phyloP scores from a whole-genome alignment of 306 rosid species.

The Macrotyloma uniflorum region DNA sequence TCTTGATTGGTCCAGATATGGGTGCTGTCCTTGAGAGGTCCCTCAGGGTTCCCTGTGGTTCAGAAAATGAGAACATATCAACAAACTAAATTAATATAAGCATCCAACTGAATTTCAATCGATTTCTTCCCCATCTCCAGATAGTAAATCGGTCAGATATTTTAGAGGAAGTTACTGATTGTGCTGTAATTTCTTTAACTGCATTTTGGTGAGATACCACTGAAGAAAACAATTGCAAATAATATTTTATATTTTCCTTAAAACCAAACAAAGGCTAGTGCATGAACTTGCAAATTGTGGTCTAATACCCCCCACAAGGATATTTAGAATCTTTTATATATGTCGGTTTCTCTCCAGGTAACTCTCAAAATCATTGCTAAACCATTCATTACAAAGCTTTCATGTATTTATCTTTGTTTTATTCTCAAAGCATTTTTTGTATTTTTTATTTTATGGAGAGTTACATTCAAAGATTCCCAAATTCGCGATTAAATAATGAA shows the following conservation, averaged over 20 bases:
- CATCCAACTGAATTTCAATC: neutral
- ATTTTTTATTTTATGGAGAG: neutral
- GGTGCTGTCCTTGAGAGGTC: slow-evolving; percentile 63
- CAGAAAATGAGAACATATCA: slow-evolving; percentile 25
- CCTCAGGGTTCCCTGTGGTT: slow-evolving; percentile 67
- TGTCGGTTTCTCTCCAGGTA: neutral
- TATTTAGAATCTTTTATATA: neutral
- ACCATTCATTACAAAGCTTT: neutral
- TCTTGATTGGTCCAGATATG: slow-evolving; percentile 53
- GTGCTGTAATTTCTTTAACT: neutral
- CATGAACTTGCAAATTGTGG: neutral
- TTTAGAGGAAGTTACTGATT: neutral
- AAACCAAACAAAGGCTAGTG: neutral
- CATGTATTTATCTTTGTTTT: slow-evolving; percentile 1
- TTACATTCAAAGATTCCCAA: neutral
- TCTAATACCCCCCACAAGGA: neutral
- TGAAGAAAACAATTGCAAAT: neutral
- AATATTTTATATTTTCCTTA: neutral
- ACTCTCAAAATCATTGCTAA: neutral
- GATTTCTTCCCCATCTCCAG: neutral
- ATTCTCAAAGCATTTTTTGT: neutral
- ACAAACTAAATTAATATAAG: neutral
- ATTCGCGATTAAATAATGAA: neutral
- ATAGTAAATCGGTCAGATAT: neutral
- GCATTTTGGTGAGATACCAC: neutral